Conservation (phyloP, 2,329 filamentous ascomycete genomes). For the Ascochyta viciae-villosae region DNA sequence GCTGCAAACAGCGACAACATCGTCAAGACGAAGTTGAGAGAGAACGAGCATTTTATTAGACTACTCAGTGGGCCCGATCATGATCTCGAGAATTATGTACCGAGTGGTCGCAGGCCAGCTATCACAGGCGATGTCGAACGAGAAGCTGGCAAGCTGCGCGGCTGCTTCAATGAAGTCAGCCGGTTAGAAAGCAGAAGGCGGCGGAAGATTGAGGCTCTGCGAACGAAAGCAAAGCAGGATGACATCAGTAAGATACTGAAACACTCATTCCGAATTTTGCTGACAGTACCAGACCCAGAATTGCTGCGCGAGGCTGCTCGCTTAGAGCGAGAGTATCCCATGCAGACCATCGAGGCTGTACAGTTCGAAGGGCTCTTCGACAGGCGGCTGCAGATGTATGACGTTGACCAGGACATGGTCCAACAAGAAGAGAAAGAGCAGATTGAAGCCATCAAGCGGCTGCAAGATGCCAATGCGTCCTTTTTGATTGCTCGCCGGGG, state of each 20-base stretch:
- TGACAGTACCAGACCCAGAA: constrained; percentile 65
- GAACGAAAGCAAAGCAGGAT: constrained; percentile 81
- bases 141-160: constrained; percentile 77
- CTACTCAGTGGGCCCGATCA: constrained; percentile 82
- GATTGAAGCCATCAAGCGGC: constrained; percentile 70
- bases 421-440: constrained; percentile 78
- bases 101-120: constrained; percentile 78
- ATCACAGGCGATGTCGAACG: constrained; percentile 83
- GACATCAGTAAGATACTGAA: constrained; percentile 71
- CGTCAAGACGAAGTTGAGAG: constrained; percentile 79
- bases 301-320: constrained; percentile 83
- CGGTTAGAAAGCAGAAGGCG: constrained; percentile 81
- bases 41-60: constrained; percentile 75
- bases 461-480: constrained; percentile 77
- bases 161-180: constrained; percentile 82
- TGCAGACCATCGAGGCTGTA: constrained; percentile 81
- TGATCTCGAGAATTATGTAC: constrained; percentile 86
- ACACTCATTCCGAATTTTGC: constrained; percentile 18
- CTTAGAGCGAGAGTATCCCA: constrained; percentile 84
- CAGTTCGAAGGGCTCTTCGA: constrained; percentile 95
- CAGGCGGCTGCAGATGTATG: constrained; percentile 79
- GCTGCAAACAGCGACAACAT: constrained; percentile 71
- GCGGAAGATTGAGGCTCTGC: constrained; percentile 78
- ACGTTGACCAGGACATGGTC: constrained; percentile 75
- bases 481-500: constrained; percentile 76